Conservation (phyloP, 345 rosid species). For the Gossypium thurberi region DNA sequence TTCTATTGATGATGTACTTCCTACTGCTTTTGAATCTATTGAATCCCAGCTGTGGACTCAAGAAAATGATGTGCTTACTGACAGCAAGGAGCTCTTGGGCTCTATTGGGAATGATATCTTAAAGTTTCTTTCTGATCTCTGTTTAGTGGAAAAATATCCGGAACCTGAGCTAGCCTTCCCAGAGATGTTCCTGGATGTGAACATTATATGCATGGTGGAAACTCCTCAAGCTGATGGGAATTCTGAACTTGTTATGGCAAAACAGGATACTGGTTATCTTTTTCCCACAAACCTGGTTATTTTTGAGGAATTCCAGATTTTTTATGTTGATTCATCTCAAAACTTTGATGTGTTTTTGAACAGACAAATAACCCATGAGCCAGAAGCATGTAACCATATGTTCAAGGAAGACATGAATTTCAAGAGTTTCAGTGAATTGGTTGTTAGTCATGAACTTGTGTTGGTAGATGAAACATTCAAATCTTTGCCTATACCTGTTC, state of each 20-base stretch:
- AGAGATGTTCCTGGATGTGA: slow-evolving; percentile 30
- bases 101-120: slow-evolving; percentile 30
- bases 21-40: slow-evolving; percentile 36
- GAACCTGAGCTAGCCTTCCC: slow-evolving; percentile 31
- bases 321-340: slow-evolving; percentile 41
- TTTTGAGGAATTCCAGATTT: slow-evolving; percentile 53
- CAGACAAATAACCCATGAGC: slow-evolving; percentile 30
- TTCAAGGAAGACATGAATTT: slow-evolving; percentile 55
- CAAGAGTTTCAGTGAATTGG: slow-evolving; percentile 58
- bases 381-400: slow-evolving; percentile 38
- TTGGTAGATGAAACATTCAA: slow-evolving; percentile 63
- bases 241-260: slow-evolving; percentile 23
- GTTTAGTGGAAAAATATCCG: slow-evolving; percentile 31
- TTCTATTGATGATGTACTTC: slow-evolving; percentile 39
- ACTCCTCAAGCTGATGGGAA: slow-evolving; percentile 18
- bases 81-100: slow-evolving; percentile 39
- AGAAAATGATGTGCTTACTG: slow-evolving; percentile 21
- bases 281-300: slow-evolving; percentile 19
- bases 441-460: slow-evolving; percentile 65
- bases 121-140: slow-evolving; percentile 41
- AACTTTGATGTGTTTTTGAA: slow-evolving; percentile 35
- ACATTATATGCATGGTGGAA: slow-evolving; percentile 43
- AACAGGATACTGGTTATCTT: slow-evolving; percentile 21
- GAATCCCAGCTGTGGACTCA: slow-evolving; percentile 27
- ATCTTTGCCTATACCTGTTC: slow-evolving; percentile 67